Evolutionary conservation across 2,329 filamentous ascomycete species (phyloP), one percentile per base, ranked within the genome.

Genomic region (Penicillium brevicompactum): DNA sequence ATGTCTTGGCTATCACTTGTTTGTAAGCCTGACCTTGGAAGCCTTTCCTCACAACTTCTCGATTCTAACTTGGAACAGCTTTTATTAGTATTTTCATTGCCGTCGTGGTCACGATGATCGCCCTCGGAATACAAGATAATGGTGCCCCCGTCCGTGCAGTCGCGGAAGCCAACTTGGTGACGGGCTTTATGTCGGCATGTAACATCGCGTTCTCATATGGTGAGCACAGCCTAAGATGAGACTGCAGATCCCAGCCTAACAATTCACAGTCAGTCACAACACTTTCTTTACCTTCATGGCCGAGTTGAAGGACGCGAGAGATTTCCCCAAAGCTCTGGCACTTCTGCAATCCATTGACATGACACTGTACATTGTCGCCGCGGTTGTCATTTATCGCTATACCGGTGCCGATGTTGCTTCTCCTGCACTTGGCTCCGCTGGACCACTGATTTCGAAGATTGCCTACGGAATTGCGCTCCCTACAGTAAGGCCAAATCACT

Each of bases 401-500:
- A 83, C 82, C 4, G 87, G 87, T 0, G 72, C 77, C 0, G 70
- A 78, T 13, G 86, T 90, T 5, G 76, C 80, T 1, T 85, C 83
- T 1, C 87, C 87, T 0, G 87, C 87, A 0, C 79, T 90, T 0
- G 82, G 84, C 14, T 87, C 86, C 0, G 82, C 85, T 8, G 78
- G 79, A 5, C 67, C 66, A 2, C 66, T 78, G 0, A 72, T 89
- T 42, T 77, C 80, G 24, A 87, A 87, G 65, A 74, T 86, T 5
- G 85, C 86, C 9, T 90, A 84, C 72, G 86, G 84, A 11, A 76
- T 89, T 50, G 87, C 87, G 1, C 78, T 86, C 4, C 86, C 86
- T 13, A 89, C 87, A 3, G 69, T 73, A 53, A 47, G 65, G n/a
- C 13, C 3, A 11, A 6, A 18, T 6, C 13, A 37, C 2, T 3